Evolutionary conservation across 768 basidiomycete species (phyloP), one percentile per base, ranked within the genome.

Genomic region (Mycena galericulata): DNA sequence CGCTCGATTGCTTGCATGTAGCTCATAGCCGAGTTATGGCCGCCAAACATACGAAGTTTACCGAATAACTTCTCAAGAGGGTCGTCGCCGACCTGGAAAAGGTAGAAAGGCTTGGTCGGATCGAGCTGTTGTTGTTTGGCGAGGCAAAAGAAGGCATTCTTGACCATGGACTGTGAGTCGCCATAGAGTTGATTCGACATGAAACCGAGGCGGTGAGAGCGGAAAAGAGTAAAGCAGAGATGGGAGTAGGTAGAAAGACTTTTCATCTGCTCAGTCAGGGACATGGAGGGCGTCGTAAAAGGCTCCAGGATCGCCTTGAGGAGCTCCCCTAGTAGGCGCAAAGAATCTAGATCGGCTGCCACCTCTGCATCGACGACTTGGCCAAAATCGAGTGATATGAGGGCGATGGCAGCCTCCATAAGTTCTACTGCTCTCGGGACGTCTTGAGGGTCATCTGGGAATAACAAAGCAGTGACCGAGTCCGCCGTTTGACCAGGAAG

Each of bases 31-130:
- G 50, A 43, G 20, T 63, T 65, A 15, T 63, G 62, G 17, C 38
- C 62, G 18, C 62, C 62, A 8, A 73, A 67, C 61, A 70, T 78
- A 14, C 65, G 72, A 14, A 72, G 53, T 2, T 72, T 65, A 0
- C 77, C 76, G 68, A 63, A 63, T 22, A 55, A 24, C 10, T 36
- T 53, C 30, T 63, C 62, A 3, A 63, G 20, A 8, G 41, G 38
- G 11, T 63, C 62, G 30, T 51, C 54, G 22, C 43, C 62, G 6
- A 54, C 7, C 20, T 63, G 53, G 29, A 55, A 63, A 2, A 63
- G 24, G 36, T 46, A 63, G 26, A 54, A 54, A 2, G 22, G 20
- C 4, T 3, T 2, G 3, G 18, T 17, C 1, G 62, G 53, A 36
- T 55, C 51, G 10, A 54, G n/a, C 10, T 43, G 7, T 24, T 53